phyloP scores from a whole-genome alignment of 441 rosid genomes.

The Kokia cookei region DNA sequence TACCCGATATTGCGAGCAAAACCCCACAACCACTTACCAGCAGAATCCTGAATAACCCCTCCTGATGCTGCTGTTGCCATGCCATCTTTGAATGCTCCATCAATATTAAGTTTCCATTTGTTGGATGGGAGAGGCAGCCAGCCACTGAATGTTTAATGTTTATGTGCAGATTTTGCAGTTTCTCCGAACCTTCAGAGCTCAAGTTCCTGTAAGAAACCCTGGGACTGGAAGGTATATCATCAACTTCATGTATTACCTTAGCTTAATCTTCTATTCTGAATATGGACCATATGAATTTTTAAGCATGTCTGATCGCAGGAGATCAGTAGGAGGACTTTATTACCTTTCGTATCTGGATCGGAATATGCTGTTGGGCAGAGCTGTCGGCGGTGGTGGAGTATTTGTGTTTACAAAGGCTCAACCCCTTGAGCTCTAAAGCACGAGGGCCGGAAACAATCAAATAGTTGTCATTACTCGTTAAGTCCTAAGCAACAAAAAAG shows the following conservation, averaged over 20 bases:
- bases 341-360: conserved; percentile 79
- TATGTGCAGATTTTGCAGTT: conserved; percentile 71
- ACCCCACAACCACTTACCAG: too few relatives aligned
- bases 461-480: neutral
- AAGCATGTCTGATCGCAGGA: conserved; percentile 39
- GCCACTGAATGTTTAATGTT: neutral
- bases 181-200: conserved; percentile 66
- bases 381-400: conserved; percentile 92
- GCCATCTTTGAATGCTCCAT: too few relatives aligned
- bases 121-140: too few relatives aligned
- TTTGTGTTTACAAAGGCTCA: conserved; percentile 84
- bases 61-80: too few relatives aligned
- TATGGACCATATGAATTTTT: conserved; percentile 8
- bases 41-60: too few relatives aligned
- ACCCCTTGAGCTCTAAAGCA: conserved; percentile 50
- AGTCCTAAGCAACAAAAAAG: neutral
- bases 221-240: conserved; percentile 45
- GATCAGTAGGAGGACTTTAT: conserved; percentile 77
- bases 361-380: conserved; percentile 83
- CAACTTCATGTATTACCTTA: neutral
- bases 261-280: neutral
- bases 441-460: neutral
- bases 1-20: too few relatives aligned
- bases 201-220: conserved; percentile 57
- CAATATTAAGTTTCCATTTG: too few relatives aligned